Base-by-base conservation (phyloP, 2,329 filamentous ascomycete genomes). In the Calonectria hawksworthii region DNA sequence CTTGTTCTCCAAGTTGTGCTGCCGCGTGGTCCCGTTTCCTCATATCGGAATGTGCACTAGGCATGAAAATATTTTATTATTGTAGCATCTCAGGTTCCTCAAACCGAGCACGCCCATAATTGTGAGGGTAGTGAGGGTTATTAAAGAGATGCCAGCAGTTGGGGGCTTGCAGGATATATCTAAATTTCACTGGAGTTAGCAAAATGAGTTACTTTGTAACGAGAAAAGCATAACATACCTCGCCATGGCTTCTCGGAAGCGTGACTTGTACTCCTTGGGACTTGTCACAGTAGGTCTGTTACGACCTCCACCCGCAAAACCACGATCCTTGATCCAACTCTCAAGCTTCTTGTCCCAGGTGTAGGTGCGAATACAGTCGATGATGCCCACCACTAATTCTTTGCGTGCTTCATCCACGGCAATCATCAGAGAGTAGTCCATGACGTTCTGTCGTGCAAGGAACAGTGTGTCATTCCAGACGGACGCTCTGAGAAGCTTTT, bases 331-430 rank as follows among this genome's bases (percentile, higher is more conserved):
- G 90, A 99, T 98, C 97, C 97, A 99, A 70, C 94, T 97, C 87
- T 99, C 97, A n/a, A 99, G 91, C 84, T 98, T 98, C 89, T 99
- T 99, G 88, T 99, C 97, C 96, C 97, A 99, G 0, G 97, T 99
- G 83, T 99, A 99, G 0, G 97, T 99, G 70, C 97, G 93, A 79
- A 99, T 99, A 84, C 97, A 99, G 84, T 99, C 96, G 77, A 99
- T 99, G 81, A 99, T 99, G 6, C 97, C 97, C 2, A 99, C 96
- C 18, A 99, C 95, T 18, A 99, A 91, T 86, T 99, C 96, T 81
- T 96, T 96, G 76, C 93, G 92, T 47, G 90, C 90, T 83, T 98
- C 97, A 81, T 99, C 96, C 56, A 99, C 98, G 0, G 96, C 98
- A 70, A 98, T 96, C 97, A 99, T 99, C 56, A 99, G 90, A 30